Evolutionary conservation across 176 grass and related monocot genomes (phyloP).

Genomic region (Oryza meyeriana): DNA sequence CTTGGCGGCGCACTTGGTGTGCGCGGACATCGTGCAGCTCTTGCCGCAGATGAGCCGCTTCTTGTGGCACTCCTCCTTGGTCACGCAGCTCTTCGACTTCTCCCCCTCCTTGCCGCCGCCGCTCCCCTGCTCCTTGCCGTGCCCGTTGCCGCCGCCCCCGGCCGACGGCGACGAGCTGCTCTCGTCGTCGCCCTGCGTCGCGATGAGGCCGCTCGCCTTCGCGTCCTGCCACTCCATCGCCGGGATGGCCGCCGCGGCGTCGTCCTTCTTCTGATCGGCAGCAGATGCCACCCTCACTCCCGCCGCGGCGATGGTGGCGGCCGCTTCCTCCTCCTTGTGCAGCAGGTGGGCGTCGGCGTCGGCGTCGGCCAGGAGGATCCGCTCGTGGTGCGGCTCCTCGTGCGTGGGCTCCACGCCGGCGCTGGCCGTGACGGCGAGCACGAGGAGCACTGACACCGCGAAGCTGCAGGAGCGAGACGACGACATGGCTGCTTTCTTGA

Average conservation of each 20-base stretch:
- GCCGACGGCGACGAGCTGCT: neutral
- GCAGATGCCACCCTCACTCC: neutral
- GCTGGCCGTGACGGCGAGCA: constrained; percentile 15
- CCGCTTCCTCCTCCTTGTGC: neutral
- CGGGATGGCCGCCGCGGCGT: neutral
- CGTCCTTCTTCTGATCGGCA: constrained; percentile 21
- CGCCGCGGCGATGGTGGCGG: neutral
- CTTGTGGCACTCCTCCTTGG: constrained; percentile 61
- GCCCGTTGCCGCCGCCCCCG: constrained; percentile 4
- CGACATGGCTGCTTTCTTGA: constrained; percentile 18
- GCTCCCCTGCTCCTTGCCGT: constrained; percentile 15
- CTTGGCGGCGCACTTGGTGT: constrained; percentile 58
- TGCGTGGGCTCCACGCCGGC: neutral
- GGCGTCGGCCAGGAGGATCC: too few species aligned
- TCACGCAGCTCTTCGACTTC: constrained; percentile 46
- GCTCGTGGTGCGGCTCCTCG: neutral
- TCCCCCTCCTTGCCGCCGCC: constrained; percentile 37
- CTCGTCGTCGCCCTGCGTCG: constrained; percentile 30
- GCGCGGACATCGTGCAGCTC: constrained; percentile 50
- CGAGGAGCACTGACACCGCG: constrained; percentile 15
- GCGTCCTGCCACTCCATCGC: neutral
- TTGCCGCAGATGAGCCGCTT: constrained; percentile 52
- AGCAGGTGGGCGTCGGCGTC: neutral
- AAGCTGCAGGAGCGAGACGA: neutral
- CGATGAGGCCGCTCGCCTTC: neutral